phyloP scores from a whole-genome alignment of 2,329 filamentous ascomycete genomes.

The Diaporthe eres region DNA sequence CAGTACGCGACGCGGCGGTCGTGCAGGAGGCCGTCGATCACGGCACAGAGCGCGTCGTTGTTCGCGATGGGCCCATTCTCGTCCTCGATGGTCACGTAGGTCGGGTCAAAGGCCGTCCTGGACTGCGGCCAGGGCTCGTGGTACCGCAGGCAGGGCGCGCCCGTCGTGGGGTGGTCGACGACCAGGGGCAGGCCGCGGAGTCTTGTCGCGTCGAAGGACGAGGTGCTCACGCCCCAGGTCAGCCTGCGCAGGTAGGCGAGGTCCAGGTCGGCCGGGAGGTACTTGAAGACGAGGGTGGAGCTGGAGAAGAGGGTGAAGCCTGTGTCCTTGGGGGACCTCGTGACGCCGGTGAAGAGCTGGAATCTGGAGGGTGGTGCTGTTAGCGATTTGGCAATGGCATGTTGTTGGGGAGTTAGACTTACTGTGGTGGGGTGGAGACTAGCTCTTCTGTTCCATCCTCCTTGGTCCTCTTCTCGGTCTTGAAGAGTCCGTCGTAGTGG shows the following conservation, averaged over 20 bases:
- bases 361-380: conserved; percentile 52
- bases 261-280: conserved; percentile 55
- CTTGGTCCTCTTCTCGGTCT: conserved; percentile 57
- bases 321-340: conserved; percentile 62
- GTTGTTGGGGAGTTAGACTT: conserved; percentile 41
- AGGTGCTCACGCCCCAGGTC: conserved; percentile 65
- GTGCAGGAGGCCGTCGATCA: conserved; percentile 60
- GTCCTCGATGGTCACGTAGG: conserved; percentile 57
- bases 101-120: conserved; percentile 66
- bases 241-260: conserved; percentile 54
- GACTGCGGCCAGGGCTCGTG: conserved; percentile 68
- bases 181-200: conserved; percentile 62
- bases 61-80: conserved; percentile 10
- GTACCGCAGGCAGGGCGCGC: conserved; percentile 64
- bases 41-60: conserved; percentile 50
- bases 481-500: conserved; percentile 71
- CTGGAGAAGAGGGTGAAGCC: conserved; percentile 69
- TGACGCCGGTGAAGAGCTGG: conserved; percentile 66
- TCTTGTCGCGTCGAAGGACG: conserved; percentile 60
- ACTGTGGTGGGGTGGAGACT: conserved; percentile 60
- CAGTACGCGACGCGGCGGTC: conserved; percentile 65
- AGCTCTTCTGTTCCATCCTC: conserved; percentile 57
- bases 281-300: conserved; percentile 63
- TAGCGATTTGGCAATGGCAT: neutral
- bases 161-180: conserved; percentile 59